Evolutionary conservation across 169 alveolate genomes (phyloP).

Genomic region (Cryptosporidium ubiquitum): DNA sequence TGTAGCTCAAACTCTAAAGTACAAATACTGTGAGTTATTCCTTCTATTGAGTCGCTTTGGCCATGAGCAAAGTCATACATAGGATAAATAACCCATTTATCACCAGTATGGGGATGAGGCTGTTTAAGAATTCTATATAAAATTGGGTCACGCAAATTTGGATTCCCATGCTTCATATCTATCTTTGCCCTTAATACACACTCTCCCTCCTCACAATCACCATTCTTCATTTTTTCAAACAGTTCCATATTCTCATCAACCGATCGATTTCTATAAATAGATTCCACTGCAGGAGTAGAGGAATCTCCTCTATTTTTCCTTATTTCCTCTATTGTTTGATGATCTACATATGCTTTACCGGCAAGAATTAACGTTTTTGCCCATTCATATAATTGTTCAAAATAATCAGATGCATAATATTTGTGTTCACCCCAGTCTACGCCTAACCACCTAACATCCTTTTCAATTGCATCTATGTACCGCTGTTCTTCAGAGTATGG

Average conservation of each 20-base stretch:
- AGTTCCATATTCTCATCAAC: constrained; percentile 95
- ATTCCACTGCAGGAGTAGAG: constrained; percentile 87
- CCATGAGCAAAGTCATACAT: constrained; percentile 99
- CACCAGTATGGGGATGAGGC: constrained; percentile 97
- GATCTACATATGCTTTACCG: constrained; percentile 98
- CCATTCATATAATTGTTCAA: constrained; percentile 95
- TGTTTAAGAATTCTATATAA: constrained; percentile 90
- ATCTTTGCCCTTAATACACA: constrained; percentile 97
- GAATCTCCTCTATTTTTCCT: constrained; percentile 89
- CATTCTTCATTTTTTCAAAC: constrained; percentile 95
- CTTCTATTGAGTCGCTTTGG: constrained; percentile 96
- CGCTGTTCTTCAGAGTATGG: constrained; percentile 96
- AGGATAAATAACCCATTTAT: constrained; percentile 98
- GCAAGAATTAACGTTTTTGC: constrained; percentile 94
- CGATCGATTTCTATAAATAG: constrained; percentile 94
- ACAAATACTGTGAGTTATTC: constrained; percentile 98
- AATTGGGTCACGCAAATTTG: constrained; percentile 98
- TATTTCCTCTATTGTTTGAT: constrained; percentile 93
- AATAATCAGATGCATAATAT: constrained; percentile 96
- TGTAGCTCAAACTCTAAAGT: constrained; percentile 98
- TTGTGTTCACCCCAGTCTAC: constrained; percentile 93
- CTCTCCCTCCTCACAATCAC: constrained; percentile 94
- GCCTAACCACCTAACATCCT: constrained; percentile 97
- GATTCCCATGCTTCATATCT: constrained; percentile 96
- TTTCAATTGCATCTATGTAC: constrained; percentile 92